A percentile compares a stretch with the other conserved stretches of the same genome.
Conservation (phyloP, 108 stramenopile genomes). For the Pseudonitzschia delicatissima region DNA sequence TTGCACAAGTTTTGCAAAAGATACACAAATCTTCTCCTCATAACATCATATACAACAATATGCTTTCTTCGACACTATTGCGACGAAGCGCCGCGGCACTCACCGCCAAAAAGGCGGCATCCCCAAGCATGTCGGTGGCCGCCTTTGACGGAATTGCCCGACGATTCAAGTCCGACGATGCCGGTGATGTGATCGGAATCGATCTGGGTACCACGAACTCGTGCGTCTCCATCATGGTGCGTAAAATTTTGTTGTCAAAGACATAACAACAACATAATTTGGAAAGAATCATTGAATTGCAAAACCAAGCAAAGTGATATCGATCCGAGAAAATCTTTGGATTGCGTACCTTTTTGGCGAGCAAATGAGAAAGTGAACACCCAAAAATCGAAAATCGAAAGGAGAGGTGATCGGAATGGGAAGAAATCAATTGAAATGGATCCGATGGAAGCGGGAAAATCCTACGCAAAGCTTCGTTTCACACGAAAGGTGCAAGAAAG, state of each 20-base stretch:
- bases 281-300: no score
- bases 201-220: slow-evolving; percentile 99
- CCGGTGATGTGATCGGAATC: slow-evolving; percentile 98
- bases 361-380: no score
- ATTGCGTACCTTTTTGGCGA: no score
- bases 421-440: no score
- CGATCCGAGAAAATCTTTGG: no score
- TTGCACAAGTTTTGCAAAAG: background rate
- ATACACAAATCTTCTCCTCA: background rate
- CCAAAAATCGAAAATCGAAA: no score
- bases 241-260: slow-evolving; percentile 29
- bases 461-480: no score
- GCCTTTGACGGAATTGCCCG: slow-evolving; percentile 8
- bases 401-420: no score
- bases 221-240: slow-evolving; percentile 99
- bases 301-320: no score
- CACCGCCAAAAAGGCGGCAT: background rate
- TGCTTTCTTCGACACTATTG: slow-evolving; percentile 9
- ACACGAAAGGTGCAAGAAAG: no score
- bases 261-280: no score
- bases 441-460: no score
- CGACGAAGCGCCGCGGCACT: background rate
- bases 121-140: background rate
- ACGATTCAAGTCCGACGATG: slow-evolving; percentile 66
- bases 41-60: background rate